phyloP scores from a whole-genome alignment of 2,329 filamentous ascomycete species.

The Colletotrichum eremochloae region DNA sequence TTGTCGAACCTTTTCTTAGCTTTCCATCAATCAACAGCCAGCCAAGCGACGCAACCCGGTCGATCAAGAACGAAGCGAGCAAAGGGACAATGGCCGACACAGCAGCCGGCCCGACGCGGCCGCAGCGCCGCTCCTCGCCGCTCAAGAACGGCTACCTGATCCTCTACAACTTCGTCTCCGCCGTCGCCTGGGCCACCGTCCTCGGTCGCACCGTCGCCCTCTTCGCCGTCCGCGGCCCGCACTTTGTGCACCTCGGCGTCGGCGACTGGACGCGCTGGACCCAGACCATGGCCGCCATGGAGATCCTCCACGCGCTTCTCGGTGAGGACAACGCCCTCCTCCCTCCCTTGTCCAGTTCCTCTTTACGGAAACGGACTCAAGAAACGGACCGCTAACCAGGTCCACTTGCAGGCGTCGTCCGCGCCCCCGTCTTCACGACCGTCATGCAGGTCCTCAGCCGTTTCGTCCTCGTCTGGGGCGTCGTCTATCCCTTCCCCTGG shows the following conservation, averaged over 20 bases:
- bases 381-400: conserved; percentile 10
- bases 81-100: conserved; percentile 41
- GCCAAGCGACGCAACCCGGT: not conserved
- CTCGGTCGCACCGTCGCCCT: conserved; percentile 75
- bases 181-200: conserved; percentile 82
- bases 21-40: not conserved
- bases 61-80: not conserved
- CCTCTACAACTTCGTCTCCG: conserved; percentile 85
- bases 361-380: not conserved
- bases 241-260: conserved; percentile 70
- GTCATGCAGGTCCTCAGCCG: conserved; percentile 90
- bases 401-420: conserved; percentile 77
- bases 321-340: conserved; percentile 64
- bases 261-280: conserved; percentile 81
- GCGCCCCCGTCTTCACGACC: conserved; percentile 87
- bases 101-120: conserved; percentile 40
- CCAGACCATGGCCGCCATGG: conserved; percentile 86
- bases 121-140: conserved; percentile 52
- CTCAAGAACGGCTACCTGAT: conserved; percentile 79
- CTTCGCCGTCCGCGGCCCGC: conserved; percentile 67
- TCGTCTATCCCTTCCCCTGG: conserved; percentile 80
- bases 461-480: conserved; percentile 88
- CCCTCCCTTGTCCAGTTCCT: not conserved
- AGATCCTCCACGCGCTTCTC: conserved; percentile 84
- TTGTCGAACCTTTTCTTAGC: not conserved